A percentile compares a stretch with the other conserved stretches of the same genome.
phyloP scores from a whole-genome alignment of 2,329 filamentous ascomycete genomes.

The Hymenoscyphus infarciens region DNA sequence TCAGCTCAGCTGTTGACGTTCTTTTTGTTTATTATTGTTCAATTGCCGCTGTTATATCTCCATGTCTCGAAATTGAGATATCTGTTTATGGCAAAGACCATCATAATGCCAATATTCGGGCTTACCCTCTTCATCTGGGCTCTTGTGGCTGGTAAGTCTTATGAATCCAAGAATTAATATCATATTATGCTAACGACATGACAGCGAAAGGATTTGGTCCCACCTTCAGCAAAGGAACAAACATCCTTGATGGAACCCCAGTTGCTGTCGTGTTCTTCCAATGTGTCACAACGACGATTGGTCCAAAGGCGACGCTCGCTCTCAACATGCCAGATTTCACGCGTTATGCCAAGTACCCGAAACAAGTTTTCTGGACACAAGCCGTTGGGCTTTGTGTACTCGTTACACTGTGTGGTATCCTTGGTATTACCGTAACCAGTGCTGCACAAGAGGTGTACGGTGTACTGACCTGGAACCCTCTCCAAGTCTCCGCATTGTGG shows the following conservation, averaged over 20 bases:
- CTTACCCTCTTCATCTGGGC: conserved; percentile 29
- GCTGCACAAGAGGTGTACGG: conserved; percentile 31
- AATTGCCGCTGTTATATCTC: conserved; percentile 45
- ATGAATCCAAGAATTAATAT: neutral
- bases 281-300: conserved; percentile 25
- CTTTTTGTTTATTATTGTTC: conserved; percentile 40
- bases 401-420: conserved; percentile 27
- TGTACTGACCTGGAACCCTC: conserved; percentile 28
- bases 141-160: conserved; percentile 19
- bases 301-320: conserved; percentile 29
- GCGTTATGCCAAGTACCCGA: conserved; percentile 29
- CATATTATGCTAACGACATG: neutral
- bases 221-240: conserved; percentile 23
- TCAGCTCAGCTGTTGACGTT: conserved; percentile 54
- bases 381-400: conserved; percentile 26
- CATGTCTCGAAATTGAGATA: conserved; percentile 45
- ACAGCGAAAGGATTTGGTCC: conserved; percentile 26
- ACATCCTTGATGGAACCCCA: conserved; percentile 22
- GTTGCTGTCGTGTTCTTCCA: conserved; percentile 23
- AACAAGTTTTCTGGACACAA: conserved; percentile 27
- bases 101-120: conserved; percentile 30
- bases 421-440: conserved; percentile 29
- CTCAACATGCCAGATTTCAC: conserved; percentile 35
- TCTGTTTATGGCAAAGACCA: conserved; percentile 48
- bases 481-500: conserved; percentile 27